Evolutionary conservation across 1,139 yeast genomes (phyloP), one percentile per base, ranked within the genome.

Genomic region (Blastobotrys malaysiensis): DNA sequence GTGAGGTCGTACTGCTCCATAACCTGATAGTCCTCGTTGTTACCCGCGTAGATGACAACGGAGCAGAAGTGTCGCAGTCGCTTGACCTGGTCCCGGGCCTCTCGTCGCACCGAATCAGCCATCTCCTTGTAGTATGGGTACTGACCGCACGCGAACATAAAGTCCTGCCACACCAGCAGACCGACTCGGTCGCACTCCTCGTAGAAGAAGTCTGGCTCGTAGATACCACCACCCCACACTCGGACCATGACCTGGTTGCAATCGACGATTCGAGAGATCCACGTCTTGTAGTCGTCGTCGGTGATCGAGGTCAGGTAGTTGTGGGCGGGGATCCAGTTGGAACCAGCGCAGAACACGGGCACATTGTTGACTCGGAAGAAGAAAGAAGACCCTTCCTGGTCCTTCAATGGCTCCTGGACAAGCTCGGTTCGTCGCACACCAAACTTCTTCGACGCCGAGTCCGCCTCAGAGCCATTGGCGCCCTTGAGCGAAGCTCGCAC

Each of bases 121-220:
- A 72, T 74, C 24, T 57, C 59, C 13, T 57, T 51, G 49, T 66
- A 59, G 54, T 68, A 65, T 2, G 81, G 81, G 55, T 78, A 78
- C 49, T 73, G 75, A 1, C 79, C 81, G 64, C 81, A 78, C 5
- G 79, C 80, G 70, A 78, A 77, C 80, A 77, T 76, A 59, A 77
- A 77, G 61, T 77, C 81, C 52, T 77, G 81, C 79, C 80, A 77
- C 7, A 77, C 74, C 59, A 77, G 50, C 19, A 77, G 58, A 3
- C 81, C 81, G 1, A 68, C 57, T 22, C 70, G 56, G 56, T 77
- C 81, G 63, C 81, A 77, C 57, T 70, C 72, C 39, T 69, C 64
- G 59, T 77, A 77, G 59, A 77, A 75, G 20, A 58, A 54, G 46
- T 76, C 77, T 21, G 62, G 63, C 57, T 78, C 81, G 59, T 74